Evolutionary conservation across 345 rosid genomes (phyloP), one percentile per base, ranked within the genome.

Genomic region (Viola odorata): DNA sequence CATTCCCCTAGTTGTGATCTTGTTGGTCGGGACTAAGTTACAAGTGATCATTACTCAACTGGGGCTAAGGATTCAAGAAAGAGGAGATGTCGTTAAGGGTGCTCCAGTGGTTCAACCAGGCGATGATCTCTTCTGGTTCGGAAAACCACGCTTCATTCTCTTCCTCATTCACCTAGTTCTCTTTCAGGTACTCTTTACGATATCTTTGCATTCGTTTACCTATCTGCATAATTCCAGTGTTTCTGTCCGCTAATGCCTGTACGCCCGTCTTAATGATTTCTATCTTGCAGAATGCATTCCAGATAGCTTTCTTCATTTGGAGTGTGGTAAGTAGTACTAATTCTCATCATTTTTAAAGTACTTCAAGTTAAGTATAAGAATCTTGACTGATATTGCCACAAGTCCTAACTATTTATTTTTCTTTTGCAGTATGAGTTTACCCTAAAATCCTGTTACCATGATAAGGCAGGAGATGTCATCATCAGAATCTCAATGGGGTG

Each of bases 111-210:
- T 94, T 72, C 77, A 84, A 74, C 99, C 95, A 4, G 85, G 88
- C 0, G 95, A 94, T 63, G 88, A 91, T 8, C 96, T 94, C 58
- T 94, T 94, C 87, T 94, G 99, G 99, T 90, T 94, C 8, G 84
- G 96, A 14, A 80, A 85, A 10, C 97, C 99, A 0, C 89, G 84
- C 51, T 72, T 94, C 63, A 63, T 94, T 53, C 97, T 94, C 75
- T 85, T 83, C 58, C 88, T 94, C 66, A 83, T 94, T 70, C 96
- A 90, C 67, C 45, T 90, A n/a, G 87, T 80, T 61, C 96, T 94
- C 63, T 94, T 94, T 74, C 89, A 84, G 97, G 96, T 89, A 81
- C 41, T 49, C 10, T 32, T 4, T 42, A 50, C 8, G 58, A 37
- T 37, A 39, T 16, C 15, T n/a, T 13, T 55, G 9, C 17, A 2